phyloP scores from a whole-genome alignment of 148 eudicot species.

The Rhododendron ferrugineum region DNA sequence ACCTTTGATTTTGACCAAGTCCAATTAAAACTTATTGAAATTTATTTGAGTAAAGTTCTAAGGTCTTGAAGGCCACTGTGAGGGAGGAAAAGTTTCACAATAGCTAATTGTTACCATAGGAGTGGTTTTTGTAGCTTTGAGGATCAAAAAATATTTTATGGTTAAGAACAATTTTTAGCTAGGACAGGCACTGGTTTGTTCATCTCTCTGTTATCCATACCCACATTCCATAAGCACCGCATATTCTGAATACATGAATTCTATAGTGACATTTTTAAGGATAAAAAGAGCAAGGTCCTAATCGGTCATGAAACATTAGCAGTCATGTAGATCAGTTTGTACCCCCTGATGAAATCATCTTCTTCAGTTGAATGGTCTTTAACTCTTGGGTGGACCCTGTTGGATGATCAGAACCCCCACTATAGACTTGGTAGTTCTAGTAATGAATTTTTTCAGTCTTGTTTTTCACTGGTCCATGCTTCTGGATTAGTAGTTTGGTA shows the following conservation, averaged over 20 bases:
- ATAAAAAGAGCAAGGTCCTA: not conserved
- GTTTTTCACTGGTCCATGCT: not conserved
- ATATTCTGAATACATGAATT: not conserved
- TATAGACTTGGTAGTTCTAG: not conserved
- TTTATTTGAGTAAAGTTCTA: not conserved
- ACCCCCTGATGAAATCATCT: not conserved
- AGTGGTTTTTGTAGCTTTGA: not conserved
- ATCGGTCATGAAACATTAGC: not conserved
- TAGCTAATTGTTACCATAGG: not conserved
- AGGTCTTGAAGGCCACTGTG: not conserved
- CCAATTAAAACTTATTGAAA: not conserved
- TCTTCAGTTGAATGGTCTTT: not conserved
- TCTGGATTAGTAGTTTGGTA: not conserved
- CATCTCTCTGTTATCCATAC: not conserved
- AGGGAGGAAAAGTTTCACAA: not conserved
- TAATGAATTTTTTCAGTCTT: not conserved
- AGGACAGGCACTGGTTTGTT: not conserved
- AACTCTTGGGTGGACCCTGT: not conserved
- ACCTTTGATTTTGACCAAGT: not conserved
- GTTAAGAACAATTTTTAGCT: not conserved
- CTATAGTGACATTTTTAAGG: not conserved
- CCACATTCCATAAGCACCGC: not conserved
- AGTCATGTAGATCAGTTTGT: not conserved
- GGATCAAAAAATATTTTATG: not conserved
- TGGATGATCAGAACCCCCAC: not conserved